Evolutionary conservation across 371 early-diverging fungal species (phyloP).

Genomic region (Rhizopus sp.): DNA sequence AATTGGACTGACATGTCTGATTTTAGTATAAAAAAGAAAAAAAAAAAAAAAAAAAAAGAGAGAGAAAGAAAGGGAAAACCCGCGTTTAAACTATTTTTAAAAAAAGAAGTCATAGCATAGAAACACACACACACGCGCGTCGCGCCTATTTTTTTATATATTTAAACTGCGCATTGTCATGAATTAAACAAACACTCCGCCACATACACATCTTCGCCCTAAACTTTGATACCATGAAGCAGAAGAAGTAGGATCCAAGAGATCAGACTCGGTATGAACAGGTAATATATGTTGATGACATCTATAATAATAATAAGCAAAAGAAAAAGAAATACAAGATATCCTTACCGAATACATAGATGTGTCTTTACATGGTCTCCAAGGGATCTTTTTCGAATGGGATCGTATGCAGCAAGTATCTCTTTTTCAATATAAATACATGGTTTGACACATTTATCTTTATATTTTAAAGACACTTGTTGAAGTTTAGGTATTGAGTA

Average conservation of each 20-base stretch:
- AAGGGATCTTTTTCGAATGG: conserved; percentile 37
- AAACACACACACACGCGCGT: too few species aligned
- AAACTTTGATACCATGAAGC: conserved; percentile 43
- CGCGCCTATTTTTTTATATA: too few species aligned
- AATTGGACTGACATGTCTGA: conserved; percentile 36
- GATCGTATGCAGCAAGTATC: conserved; percentile 26
- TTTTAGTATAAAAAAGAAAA: conserved; percentile 1
- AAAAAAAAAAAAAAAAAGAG: conserved; percentile 9
- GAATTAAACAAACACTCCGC: conserved; percentile 33
- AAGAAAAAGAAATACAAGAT: neutral
- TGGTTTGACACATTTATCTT: conserved; percentile 40
- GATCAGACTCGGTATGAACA: conserved; percentile 6
- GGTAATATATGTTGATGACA: conserved; percentile 34
- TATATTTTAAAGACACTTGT: conserved; percentile 25
- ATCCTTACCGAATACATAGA: conserved; percentile 30
- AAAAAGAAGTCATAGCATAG: neutral
- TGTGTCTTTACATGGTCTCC: neutral
- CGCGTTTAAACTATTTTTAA: neutral
- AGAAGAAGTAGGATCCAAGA: conserved; percentile 28
- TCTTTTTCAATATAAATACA: conserved; percentile 38
- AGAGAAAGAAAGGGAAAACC: conserved; percentile 9
- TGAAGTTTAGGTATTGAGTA: conserved; percentile 16
- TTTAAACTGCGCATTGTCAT: too few species aligned
- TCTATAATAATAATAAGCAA: conserved; percentile 11
- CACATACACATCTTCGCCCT: conserved; percentile 40